These are phyloP conservation scores for Kalanchoe fedtschenkoi DNA, from an alignment of 164 flowering plant species.

Conservation along the genomic window DNA sequence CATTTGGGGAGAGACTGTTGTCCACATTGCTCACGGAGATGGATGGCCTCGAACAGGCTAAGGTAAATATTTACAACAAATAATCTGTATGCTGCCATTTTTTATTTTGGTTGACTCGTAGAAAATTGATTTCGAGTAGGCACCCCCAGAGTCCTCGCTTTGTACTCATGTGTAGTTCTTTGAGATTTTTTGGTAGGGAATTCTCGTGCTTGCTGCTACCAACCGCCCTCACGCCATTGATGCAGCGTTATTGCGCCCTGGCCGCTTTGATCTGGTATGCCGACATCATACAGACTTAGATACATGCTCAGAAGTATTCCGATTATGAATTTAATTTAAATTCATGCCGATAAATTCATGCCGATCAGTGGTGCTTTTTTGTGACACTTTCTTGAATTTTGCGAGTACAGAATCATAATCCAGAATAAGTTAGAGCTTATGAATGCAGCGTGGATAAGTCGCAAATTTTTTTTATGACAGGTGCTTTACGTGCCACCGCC, in stretches of 20 bases:
- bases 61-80: conserved; percentile 27
- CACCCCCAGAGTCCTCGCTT: background rate
- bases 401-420: background rate
- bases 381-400: background rate
- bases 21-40: conserved; percentile 92
- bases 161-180: background rate
- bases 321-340: background rate
- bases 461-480: conserved; percentile 20
- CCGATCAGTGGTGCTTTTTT: background rate
- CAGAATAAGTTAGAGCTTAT: background rate
- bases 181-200: conserved; percentile 42
- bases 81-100: background rate
- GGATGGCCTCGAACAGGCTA: conserved; percentile 92
- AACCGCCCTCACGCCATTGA: conserved; percentile 90
- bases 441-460: background rate
- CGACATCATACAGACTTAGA: background rate
- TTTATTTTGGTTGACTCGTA: background rate
- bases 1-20: conserved; percentile 86
- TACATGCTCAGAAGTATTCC: background rate
- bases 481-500: conserved; percentile 94
- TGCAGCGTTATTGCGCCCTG: conserved; percentile 94
- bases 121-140: background rate
- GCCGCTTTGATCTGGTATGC: conserved; percentile 88
- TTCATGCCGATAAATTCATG: background rate
- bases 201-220: conserved; percentile 94